Conservation (phyloP, 2,329 filamentous ascomycete genomes). For the Didymella sp. region DNA sequence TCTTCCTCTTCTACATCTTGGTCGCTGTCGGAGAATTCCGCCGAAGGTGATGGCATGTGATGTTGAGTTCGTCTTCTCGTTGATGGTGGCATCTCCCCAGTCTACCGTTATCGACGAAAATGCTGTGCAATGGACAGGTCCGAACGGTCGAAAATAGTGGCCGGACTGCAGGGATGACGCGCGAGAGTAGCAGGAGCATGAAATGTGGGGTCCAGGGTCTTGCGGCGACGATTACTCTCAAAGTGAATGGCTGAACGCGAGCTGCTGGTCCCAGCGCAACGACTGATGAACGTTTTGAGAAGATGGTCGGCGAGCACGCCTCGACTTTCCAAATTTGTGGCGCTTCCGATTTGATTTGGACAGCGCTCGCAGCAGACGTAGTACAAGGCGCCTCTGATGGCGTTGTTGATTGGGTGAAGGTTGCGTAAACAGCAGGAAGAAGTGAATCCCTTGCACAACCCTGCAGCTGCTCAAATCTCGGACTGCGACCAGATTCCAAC, state of each 20-base stretch:
- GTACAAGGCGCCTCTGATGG: constrained; percentile 9
- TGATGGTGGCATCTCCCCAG: constrained; percentile 36
- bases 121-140: constrained; percentile 1
- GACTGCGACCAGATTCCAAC: background rate
- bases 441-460: constrained; percentile 7
- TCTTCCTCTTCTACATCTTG: constrained; percentile 32
- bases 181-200: constrained; percentile 8
- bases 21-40: constrained; percentile 40
- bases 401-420: constrained; percentile 8
- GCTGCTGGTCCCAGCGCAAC: constrained; percentile 9
- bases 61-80: constrained; percentile 33
- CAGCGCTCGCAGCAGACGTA: constrained; percentile 8
- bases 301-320: constrained; percentile 10
- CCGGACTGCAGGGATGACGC: constrained; percentile 16
- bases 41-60: constrained; percentile 25
- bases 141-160: background rate
- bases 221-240: background rate
- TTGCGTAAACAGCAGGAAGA: constrained; percentile 1
- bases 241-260: constrained; percentile 14
- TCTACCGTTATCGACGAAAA: constrained; percentile 8
- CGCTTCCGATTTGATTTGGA: constrained; percentile 10
- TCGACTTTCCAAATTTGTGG: constrained; percentile 21
- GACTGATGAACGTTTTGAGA: background rate
- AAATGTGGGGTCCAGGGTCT: constrained; percentile 18
- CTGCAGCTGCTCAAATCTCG: constrained; percentile 3